phyloP scores from a whole-genome alignment of 495 filamentous ascomycete genomes.

The Amniculicola lignicola region DNA sequence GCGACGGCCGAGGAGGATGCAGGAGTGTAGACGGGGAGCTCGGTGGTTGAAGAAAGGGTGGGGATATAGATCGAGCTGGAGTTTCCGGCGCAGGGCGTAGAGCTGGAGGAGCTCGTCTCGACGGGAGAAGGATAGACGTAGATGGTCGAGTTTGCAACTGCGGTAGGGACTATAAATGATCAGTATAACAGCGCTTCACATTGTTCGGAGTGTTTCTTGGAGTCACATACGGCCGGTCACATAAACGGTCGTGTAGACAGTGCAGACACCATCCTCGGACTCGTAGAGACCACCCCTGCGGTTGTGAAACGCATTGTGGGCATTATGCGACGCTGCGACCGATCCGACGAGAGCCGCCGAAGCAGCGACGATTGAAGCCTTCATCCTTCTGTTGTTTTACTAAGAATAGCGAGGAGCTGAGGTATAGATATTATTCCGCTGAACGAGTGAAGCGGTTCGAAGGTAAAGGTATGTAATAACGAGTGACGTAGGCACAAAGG shows the following conservation, averaged over 20 bases:
- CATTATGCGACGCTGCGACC: constrained; percentile 59
- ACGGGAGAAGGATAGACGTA: constrained; percentile 58
- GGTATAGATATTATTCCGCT: too few relatives aligned
- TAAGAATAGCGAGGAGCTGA: constrained; percentile 27
- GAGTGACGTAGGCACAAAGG: constrained; percentile 36
- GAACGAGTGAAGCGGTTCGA: constrained; percentile 94
- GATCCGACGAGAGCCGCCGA: constrained; percentile 64
- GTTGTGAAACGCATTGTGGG: constrained; percentile 59
- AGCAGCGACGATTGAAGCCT: constrained; percentile 61
- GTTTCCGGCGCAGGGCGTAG: constrained; percentile 65
- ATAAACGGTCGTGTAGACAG: constrained; percentile 60
- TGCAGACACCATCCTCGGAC: constrained; percentile 49
- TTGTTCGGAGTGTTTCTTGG: constrained; percentile 7
- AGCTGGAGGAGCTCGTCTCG: constrained; percentile 72
- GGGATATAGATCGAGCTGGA: constrained; percentile 58
- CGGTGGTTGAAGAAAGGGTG: constrained; percentile 62
- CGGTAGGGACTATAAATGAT: constrained; percentile 54
- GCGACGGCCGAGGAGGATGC: constrained; percentile 53
- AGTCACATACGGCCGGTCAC: too few relatives aligned
- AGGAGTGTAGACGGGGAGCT: constrained; percentile 47
- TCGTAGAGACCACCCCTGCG: constrained; percentile 43
- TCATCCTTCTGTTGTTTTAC: constrained; percentile 54
- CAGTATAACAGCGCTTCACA: background rate
- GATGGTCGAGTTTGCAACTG: constrained; percentile 54
- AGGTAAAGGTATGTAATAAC: constrained; percentile 36